phyloP scores from a whole-genome alignment of 2,329 filamentous ascomycete species.

The Fusarium liriodendri region DNA sequence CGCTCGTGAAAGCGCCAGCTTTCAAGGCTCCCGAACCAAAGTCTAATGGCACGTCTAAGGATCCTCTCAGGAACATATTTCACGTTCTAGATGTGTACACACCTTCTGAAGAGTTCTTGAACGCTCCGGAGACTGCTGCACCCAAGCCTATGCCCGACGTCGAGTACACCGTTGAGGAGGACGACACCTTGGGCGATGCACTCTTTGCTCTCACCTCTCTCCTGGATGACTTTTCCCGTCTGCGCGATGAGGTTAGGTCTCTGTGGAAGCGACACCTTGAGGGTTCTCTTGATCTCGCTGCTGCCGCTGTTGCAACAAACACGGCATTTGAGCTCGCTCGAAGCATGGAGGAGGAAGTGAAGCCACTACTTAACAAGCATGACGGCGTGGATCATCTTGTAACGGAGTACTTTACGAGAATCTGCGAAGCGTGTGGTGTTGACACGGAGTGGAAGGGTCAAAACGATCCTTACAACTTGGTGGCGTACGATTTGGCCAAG shows the following conservation, averaged over 20 bases:
- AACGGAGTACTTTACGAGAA: neutral
- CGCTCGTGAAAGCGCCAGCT: constrained; percentile 10
- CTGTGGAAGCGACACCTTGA: constrained; percentile 20
- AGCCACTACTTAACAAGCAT: constrained; percentile 41
- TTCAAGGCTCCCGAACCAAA: neutral
- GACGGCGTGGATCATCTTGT: neutral
- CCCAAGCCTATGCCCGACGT: neutral
- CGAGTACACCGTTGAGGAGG: constrained; percentile 24
- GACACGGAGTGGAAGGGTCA: neutral
- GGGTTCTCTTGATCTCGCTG: constrained; percentile 26
- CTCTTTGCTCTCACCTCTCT: constrained; percentile 25
- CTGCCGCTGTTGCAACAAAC: constrained; percentile 35
- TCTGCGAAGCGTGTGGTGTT: constrained; percentile 8
- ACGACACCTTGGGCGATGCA: constrained; percentile 8
- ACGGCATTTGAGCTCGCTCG: constrained; percentile 33
- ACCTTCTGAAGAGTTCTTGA: constrained; percentile 28
- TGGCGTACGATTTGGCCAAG: constrained; percentile 23
- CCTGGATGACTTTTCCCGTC: constrained; percentile 7
- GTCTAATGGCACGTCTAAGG: neutral
- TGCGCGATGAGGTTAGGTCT: constrained; percentile 9
- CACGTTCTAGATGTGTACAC: constrained; percentile 24
- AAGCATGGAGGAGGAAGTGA: constrained; percentile 57
- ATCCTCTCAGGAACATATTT: constrained; percentile 21
- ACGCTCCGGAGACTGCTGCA: constrained; percentile 13
- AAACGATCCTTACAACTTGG: constrained; percentile 13